Base-by-base conservation (phyloP, 495 filamentous ascomycete genomes). In the Parachaetomium inaequale region DNA sequence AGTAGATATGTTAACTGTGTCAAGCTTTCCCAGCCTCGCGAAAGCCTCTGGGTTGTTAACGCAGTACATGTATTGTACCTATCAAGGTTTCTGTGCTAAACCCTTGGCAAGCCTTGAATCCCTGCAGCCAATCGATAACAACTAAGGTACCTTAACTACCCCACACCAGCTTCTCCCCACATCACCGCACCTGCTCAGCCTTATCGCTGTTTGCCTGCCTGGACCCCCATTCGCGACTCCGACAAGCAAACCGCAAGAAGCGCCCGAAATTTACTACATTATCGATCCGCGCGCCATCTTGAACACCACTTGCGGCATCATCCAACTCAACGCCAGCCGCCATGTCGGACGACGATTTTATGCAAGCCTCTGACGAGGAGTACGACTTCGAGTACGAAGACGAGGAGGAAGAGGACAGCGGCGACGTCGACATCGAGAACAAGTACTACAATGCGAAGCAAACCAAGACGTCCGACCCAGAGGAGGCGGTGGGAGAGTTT, bases 381-480 rank as follows among this genome's bases (percentile, higher is more conserved):
- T 97, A 96, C 74, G 94, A 97, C 75, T 98, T 97, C 71, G 94
- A 98, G 64, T 97, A 97, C 75, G 90, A 86, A 43, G 85, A 93
- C 70, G 91, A 93, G 66, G 93, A 95, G 63, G 94, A 93, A 19
- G 91, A 96, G 47, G 88, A 96, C 49, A 84, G 81, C 40, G 90
- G 88, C 23, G 90, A 96, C 73, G 88, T 97, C 66, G 93, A 93
- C 60, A 93, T 98, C 70, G 95, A 98, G 74, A 98, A 98, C 79
- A 96, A 96, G 78, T 98, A 98, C 79, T 98, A 98, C 82, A 98
- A 96, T 78, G 94, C 94, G 28, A 98, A 98, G 78, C 92, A 96
- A 75, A 88, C 95, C 76, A 98, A 98, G 78, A 82, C 80, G 10
- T 86, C 85, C 58, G 89, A 89, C 63, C 91, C 95, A 3, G 87